Evolutionary conservation across 1,284 basidiomycete species (phyloP).

Genomic region (Ustilago sp.): DNA sequence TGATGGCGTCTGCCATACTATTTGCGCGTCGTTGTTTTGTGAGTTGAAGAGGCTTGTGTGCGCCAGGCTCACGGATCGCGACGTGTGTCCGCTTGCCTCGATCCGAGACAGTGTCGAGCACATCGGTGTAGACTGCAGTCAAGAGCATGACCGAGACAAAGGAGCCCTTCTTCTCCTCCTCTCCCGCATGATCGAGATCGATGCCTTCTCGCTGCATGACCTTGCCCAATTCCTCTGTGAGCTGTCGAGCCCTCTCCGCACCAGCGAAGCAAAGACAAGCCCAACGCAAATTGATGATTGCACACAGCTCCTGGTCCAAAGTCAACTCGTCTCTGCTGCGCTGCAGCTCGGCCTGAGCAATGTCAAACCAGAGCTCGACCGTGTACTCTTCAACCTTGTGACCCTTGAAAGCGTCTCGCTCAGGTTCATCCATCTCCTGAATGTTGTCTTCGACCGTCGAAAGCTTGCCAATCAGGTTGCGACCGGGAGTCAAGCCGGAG

Average conservation of each 20-base stretch:
- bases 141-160: constrained; percentile 43
- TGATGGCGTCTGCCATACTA: not conserved
- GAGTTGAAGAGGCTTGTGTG: not conserved
- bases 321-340: constrained; percentile 35
- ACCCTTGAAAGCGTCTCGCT: constrained; percentile 30
- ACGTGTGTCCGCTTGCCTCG: constrained; percentile 40
- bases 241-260: constrained; percentile 33
- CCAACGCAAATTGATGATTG: constrained; percentile 48
- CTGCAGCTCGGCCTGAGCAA: constrained; percentile 37
- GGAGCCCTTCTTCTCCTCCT: constrained; percentile 41
- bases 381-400: constrained; percentile 37
- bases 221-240: constrained; percentile 42
- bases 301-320: constrained; percentile 42
- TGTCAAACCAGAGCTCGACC: constrained; percentile 50
- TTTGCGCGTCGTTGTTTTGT: constrained; percentile 11
- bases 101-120: constrained; percentile 38
- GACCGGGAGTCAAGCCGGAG: constrained; percentile 4
- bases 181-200: constrained; percentile 36
- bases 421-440: constrained; percentile 41
- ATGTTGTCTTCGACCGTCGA: constrained; percentile 42
- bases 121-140: constrained; percentile 44
- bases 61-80: constrained; percentile 6
- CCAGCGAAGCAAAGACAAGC: constrained; percentile 50
- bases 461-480: constrained; percentile 38
- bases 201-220: constrained; percentile 44